Percentiles rank a stretch among this genome's conserved stretches.
Evolutionary conservation across 306 rosid species (phyloP).

Genomic region (Prunus salicina): DNA sequence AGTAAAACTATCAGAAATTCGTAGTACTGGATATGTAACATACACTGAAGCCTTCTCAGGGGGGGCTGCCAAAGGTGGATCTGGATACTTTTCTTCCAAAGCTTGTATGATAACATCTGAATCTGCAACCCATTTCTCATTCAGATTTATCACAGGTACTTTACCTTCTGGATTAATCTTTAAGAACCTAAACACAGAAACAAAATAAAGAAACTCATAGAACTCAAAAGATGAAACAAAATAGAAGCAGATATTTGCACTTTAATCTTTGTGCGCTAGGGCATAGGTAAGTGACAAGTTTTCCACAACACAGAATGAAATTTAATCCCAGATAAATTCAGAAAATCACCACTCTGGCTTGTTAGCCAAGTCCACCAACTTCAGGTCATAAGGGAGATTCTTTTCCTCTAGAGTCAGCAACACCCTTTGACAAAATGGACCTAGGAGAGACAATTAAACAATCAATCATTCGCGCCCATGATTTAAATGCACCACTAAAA

Average conservation of each 20-base stretch:
- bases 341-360: constrained; percentile 82
- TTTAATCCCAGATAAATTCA: constrained; percentile 8
- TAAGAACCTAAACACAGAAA: constrained; percentile 60
- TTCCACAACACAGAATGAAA: constrained; percentile 5
- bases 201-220: neutral
- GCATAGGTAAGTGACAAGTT: neutral
- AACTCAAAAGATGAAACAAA: neutral
- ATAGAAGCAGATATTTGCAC: neutral
- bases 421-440: constrained; percentile 89
- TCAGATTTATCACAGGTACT: constrained; percentile 76
- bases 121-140: constrained; percentile 89
- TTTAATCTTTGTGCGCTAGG: neutral
- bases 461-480: neutral
- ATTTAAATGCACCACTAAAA: neutral
- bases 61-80: constrained; percentile 76
- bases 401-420: constrained; percentile 86
- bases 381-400: constrained; percentile 73
- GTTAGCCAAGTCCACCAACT: constrained; percentile 74
- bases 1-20: constrained; percentile 13
- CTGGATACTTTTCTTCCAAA: constrained; percentile 86
- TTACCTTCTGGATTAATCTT: constrained; percentile 68
- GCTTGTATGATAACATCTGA: constrained; percentile 78
- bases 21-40: constrained; percentile 20
- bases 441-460: neutral
- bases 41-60: constrained; percentile 83